Conservation (phyloP, 2,329 filamentous ascomycete species). For the Aspergillus piperis region DNA sequence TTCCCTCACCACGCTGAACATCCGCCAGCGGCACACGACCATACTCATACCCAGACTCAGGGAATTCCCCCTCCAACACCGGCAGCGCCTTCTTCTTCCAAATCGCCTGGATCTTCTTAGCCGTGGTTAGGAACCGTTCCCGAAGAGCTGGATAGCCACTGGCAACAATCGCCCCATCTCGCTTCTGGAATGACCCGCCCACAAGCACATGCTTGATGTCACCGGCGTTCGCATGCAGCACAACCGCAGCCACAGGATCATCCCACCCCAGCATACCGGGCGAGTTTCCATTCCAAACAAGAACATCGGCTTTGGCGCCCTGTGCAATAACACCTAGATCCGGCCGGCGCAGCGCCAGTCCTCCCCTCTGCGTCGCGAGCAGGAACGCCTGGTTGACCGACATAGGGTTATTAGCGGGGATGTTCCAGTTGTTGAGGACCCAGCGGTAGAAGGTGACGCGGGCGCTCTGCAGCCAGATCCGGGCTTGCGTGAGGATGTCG, state of each 20-base stretch:
- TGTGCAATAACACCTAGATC: too few species aligned
- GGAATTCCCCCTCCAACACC: not conserved
- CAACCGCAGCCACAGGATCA: slow-evolving; percentile 58
- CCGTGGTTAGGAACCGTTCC: not conserved
- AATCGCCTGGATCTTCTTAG: not conserved
- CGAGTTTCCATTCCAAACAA: slow-evolving; percentile 54
- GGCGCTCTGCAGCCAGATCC: too few species aligned
- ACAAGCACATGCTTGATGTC: too few species aligned
- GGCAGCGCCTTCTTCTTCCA: not conserved
- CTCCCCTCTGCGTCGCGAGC: slow-evolving; percentile 6
- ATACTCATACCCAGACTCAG: not conserved
- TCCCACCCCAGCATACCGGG: slow-evolving; percentile 56
- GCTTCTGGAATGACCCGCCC: too few species aligned
- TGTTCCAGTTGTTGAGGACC: slow-evolving; percentile 51
- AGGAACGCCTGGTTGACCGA: slow-evolving; percentile 8
- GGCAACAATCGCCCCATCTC: too few species aligned
- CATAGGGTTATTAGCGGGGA: slow-evolving; percentile 2
- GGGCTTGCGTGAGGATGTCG: slow-evolving; percentile 52
- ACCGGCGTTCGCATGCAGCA: slow-evolving; percentile 46
- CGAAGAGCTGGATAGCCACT: not conserved
- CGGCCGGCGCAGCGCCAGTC: slow-evolving; percentile 34
- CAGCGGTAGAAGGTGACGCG: too few species aligned
- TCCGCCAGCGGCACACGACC: too few species aligned
- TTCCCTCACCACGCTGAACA: too few species aligned
- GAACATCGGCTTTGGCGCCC: slow-evolving; percentile 42